Evolutionary conservation across 2,329 filamentous ascomycete species (phyloP).

Genomic region (Rhynchosporium agropyri): DNA sequence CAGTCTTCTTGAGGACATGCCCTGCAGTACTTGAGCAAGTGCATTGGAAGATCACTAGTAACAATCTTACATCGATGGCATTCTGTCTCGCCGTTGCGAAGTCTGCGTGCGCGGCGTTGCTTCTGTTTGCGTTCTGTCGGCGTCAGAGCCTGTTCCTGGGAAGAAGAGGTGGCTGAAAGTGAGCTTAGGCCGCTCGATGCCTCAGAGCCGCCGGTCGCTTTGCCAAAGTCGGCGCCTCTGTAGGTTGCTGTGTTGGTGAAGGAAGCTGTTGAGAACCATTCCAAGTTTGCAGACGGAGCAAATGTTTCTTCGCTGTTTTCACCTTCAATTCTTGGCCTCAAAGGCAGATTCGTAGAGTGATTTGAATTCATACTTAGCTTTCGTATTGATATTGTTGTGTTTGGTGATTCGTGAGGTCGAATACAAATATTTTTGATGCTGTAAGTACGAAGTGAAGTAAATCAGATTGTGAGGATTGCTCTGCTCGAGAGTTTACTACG

Average conservation of each 20-base stretch:
- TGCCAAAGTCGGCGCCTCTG: neutral
- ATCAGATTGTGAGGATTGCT: no score
- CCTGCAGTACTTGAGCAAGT: neutral
- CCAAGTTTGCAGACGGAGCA: neutral
- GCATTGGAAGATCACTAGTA: neutral
- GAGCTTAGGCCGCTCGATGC: neutral
- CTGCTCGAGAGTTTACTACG: no score
- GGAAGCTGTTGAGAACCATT: neutral
- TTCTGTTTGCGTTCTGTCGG: neutral
- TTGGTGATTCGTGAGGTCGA: no score
- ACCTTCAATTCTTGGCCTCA: no score
- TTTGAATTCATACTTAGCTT: no score
- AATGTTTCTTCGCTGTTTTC: no score
- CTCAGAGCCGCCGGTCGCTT: neutral
- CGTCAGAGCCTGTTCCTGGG: no score
- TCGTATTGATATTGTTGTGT: no score
- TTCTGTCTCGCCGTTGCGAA: neutral
- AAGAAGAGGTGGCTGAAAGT: neutral
- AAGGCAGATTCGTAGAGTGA: no score
- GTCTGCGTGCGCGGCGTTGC: neutral
- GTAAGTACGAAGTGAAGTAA: no score
- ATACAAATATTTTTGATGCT: no score
- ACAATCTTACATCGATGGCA: neutral
- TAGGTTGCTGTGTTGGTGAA: neutral
- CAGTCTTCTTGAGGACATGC: neutral